Evolutionary conservation across 495 filamentous ascomycete genomes (phyloP).

Genomic region (Sporormia fimetaria): DNA sequence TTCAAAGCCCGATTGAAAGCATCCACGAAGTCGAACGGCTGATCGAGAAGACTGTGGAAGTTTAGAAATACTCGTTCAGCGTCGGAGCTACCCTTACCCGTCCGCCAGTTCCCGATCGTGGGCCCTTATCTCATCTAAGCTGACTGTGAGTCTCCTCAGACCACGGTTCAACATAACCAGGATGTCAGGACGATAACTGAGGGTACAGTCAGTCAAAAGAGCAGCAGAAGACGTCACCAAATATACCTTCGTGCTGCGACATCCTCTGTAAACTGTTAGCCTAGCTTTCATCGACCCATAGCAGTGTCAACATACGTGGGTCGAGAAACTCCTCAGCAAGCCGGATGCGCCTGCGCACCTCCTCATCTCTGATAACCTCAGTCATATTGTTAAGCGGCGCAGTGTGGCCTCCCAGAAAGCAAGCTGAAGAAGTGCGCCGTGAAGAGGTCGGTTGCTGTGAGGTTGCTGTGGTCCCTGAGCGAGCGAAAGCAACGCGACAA

Average conservation of each 20-base stretch:
- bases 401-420: no score
- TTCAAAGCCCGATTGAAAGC: slow-evolving; percentile 87
- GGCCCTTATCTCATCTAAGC: slow-evolving; percentile 85
- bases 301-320: slow-evolving; percentile 14
- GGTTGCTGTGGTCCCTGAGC: no score
- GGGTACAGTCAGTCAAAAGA: slow-evolving; percentile 10
- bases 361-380: slow-evolving; percentile 16
- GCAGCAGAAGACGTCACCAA: neutral
- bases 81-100: slow-evolving; percentile 38
- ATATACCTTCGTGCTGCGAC: slow-evolving; percentile 17
- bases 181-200: slow-evolving; percentile 24
- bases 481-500: no score
- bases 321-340: slow-evolving; percentile 24
- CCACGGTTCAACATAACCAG: slow-evolving; percentile 26
- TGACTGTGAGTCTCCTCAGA: slow-evolving; percentile 38
- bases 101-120: slow-evolving; percentile 85
- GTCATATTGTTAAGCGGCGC: slow-evolving; percentile 9
- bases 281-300: neutral
- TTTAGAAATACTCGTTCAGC: neutral
- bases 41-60: slow-evolving; percentile 57
- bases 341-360: slow-evolving; percentile 9
- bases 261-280: slow-evolving; percentile 16
- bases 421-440: no score
- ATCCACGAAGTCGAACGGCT: slow-evolving; percentile 76
- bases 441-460: no score